These are phyloP conservation scores for Diutina ranongensis DNA, from an alignment of 1,139 yeast species.

Conservation along the genomic window DNA sequence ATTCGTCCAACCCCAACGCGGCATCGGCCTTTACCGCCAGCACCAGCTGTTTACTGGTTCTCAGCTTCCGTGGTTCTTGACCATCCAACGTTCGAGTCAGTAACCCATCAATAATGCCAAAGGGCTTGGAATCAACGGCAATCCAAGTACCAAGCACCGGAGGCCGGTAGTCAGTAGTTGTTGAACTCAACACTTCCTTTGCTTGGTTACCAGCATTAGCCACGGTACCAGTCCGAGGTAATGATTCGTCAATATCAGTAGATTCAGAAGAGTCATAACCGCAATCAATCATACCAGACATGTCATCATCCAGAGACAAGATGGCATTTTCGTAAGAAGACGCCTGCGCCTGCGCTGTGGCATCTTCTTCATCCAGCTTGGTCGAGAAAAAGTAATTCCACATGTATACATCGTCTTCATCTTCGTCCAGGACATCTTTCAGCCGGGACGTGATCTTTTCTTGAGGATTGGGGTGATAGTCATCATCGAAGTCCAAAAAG, in stretches of 20 bases:
- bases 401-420: slow-evolving; percentile 39
- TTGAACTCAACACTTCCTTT: slow-evolving; percentile 80
- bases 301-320: slow-evolving; percentile 10
- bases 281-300: slow-evolving; percentile 3
- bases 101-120: slow-evolving; percentile 88
- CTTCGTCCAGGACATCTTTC: not conserved
- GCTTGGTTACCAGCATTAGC: slow-evolving; percentile 59
- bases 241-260: slow-evolving; percentile 76
- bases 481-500: slow-evolving; percentile 20
- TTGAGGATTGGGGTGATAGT: slow-evolving; percentile 10
- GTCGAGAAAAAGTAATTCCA: slow-evolving; percentile 46
- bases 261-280: slow-evolving; percentile 60
- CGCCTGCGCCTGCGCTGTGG: not conserved
- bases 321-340: not conserved
- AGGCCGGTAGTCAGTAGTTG: slow-evolving; percentile 76
- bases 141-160: slow-evolving; percentile 92
- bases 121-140: slow-evolving; percentile 67
- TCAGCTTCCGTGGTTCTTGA: not conserved
- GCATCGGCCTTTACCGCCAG: slow-evolving; percentile 20
- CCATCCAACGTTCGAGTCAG: slow-evolving; percentile 61
- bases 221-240: slow-evolving; percentile 56
- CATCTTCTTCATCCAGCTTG: slow-evolving; percentile 22
- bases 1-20: slow-evolving; percentile 73
- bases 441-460: slow-evolving; percentile 6
- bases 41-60: not conserved